These are phyloP conservation scores for Hyaloperonospora arabidopsidis DNA, from an alignment of 352 stramenopile genomes.

Conservation along the genomic window DNA sequence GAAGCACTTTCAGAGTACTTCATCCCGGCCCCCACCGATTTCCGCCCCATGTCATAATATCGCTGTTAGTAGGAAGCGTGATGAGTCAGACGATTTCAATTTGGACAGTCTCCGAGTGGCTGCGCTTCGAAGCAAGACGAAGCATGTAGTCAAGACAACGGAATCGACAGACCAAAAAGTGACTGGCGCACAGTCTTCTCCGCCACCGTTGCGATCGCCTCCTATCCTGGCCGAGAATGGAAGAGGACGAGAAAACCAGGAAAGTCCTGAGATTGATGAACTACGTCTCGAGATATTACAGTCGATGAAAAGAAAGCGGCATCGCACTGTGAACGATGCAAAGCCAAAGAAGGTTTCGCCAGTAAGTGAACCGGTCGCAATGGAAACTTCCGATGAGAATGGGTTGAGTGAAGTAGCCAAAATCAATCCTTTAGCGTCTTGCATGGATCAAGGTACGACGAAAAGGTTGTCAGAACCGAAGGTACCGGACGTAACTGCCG, in stretches of 20 bases:
- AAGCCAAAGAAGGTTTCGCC: conserved; percentile 1
- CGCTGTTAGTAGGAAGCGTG: conserved; percentile 5
- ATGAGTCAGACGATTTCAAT: conserved; percentile 32
- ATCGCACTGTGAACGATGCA: conserved; percentile 13
- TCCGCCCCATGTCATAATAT: background rate
- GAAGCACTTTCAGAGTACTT: conserved; percentile 13
- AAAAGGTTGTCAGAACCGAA: background rate
- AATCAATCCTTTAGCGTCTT: background rate
- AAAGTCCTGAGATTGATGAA: conserved; percentile 30
- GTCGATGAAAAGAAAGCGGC: conserved; percentile 38
- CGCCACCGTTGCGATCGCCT: conserved; percentile 7
- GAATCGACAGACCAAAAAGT: conserved; percentile 1
- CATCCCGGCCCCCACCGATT: conserved; percentile 3
- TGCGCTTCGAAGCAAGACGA: conserved; percentile 58
- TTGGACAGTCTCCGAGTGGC: conserved; percentile 62
- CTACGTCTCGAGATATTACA: conserved; percentile 40
- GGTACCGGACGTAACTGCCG: background rate
- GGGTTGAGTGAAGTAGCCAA: background rate
- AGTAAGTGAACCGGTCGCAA: background rate
- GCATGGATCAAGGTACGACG: background rate
- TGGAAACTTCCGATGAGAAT: background rate
- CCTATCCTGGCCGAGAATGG: background rate
- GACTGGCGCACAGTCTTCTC: background rate
- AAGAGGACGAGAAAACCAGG: conserved; percentile 8
- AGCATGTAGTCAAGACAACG: conserved; percentile 19